Evolutionary conservation across 1,139 yeast species (phyloP).

Genomic region (Debaryomyces fabryi): DNA sequence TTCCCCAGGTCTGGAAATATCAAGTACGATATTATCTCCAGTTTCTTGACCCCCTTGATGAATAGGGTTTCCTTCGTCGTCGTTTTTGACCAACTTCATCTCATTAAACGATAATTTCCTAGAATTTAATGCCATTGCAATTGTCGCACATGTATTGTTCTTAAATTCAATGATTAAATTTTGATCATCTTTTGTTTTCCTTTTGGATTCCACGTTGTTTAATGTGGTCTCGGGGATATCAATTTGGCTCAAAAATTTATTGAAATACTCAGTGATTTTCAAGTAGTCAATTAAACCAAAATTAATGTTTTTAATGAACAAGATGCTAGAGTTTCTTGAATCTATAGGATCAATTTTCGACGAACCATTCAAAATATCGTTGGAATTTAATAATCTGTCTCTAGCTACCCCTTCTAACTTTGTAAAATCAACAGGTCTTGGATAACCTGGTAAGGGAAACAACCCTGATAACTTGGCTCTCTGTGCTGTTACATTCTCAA

Average conservation of each 20-base stretch:
- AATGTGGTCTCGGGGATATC: slow-evolving; percentile 35
- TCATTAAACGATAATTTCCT: slow-evolving; percentile 36
- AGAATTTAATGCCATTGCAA: slow-evolving; percentile 52
- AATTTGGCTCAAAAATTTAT: slow-evolving; percentile 40
- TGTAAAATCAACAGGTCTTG: slow-evolving; percentile 58
- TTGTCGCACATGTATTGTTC: slow-evolving; percentile 60
- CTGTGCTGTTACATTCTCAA: slow-evolving; percentile 75
- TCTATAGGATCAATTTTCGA: slow-evolving; percentile 55
- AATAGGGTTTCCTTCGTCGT: slow-evolving; percentile 14
- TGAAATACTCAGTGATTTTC: slow-evolving; percentile 46
- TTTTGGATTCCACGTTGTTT: slow-evolving; percentile 35
- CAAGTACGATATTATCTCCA: slow-evolving; percentile 25
- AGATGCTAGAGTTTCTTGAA: slow-evolving; percentile 52
- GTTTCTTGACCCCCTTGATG: slow-evolving; percentile 14
- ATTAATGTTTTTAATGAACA: slow-evolving; percentile 51
- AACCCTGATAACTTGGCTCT: slow-evolving; percentile 82
- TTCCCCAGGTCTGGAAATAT: slow-evolving; percentile 60
- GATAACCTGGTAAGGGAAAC: slow-evolving; percentile 76
- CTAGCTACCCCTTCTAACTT: slow-evolving; percentile 53
- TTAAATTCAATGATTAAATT: slow-evolving; percentile 55
- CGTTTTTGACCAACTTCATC: slow-evolving; percentile 20
- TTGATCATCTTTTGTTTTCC: slow-evolving; percentile 39
- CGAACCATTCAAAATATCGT: slow-evolving; percentile 38
- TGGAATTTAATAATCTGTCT: slow-evolving; percentile 42
- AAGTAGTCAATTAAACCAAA: slow-evolving; percentile 43